Conservation (phyloP, 2,329 filamentous ascomycete genomes). For the Tolypocladium tropicale region DNA sequence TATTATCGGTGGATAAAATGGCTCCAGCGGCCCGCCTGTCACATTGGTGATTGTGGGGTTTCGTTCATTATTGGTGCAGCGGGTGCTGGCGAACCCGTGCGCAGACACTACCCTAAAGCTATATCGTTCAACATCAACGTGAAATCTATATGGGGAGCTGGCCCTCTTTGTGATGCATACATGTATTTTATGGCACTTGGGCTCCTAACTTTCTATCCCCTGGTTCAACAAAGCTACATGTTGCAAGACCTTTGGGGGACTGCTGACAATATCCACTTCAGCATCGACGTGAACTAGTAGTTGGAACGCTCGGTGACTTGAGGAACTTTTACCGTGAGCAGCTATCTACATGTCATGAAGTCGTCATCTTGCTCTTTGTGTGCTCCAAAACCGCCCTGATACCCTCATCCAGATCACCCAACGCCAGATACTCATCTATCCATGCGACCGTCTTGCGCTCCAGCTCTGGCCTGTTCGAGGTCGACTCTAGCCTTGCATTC, state of each 20-base stretch:
- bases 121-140: no score
- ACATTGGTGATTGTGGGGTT: not conserved
- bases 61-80: no score
- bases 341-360: conserved; percentile 1
- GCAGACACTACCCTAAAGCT: not conserved
- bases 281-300: no score
- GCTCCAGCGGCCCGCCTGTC: not conserved
- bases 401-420: conserved; percentile 42
- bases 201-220: not conserved
- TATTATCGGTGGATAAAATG: not conserved
- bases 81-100: not conserved
- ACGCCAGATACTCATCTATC: conserved; percentile 41
- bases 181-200: not conserved
- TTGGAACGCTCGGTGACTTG: no score
- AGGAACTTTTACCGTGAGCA: not conserved
- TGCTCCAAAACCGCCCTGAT: conserved; percentile 46
- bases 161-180: no score
- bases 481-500: conserved; percentile 35
- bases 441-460: conserved; percentile 39
- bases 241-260: no score
- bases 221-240: no score
- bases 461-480: conserved; percentile 34
- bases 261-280: no score
- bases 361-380: conserved; percentile 26
- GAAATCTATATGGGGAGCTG: no score